These are phyloP conservation scores for Carpinus viminea DNA, from an alignment of 306 rosid genomes.

Conservation along the genomic window DNA sequence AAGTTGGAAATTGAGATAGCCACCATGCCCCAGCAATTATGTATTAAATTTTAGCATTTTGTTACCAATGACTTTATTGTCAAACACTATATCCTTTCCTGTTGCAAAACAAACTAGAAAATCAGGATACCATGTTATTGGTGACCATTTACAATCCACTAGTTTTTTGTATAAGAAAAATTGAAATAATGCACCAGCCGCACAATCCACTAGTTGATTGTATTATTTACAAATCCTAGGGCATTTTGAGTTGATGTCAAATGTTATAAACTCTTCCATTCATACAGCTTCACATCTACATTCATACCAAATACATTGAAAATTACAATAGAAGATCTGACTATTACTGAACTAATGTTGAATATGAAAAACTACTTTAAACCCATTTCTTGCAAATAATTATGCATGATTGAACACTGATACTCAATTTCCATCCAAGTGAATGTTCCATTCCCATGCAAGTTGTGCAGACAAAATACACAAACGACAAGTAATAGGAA, in stretches of 20 bases:
- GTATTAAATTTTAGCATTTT: background rate
- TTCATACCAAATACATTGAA: background rate
- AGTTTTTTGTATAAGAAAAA: no score
- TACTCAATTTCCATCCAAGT: background rate
- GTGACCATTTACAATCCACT: no score
- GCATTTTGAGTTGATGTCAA: background rate
- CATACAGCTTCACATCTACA: background rate
- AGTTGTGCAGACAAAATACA: background rate
- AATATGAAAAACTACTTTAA: background rate
- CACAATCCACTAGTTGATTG: background rate
- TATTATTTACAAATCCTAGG: background rate
- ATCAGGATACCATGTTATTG: no score
- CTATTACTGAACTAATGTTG: background rate
- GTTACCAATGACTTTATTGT: background rate
- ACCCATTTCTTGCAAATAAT: background rate
- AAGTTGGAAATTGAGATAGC: background rate
- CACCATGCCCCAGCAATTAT: background rate
- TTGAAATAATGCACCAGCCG: no score
- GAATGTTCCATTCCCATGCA: background rate
- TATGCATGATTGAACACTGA: background rate
- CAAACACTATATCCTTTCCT: background rate
- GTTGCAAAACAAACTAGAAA: background rate
- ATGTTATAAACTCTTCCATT: background rate
- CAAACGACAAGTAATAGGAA: background rate
- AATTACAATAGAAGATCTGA: background rate